Conservation (phyloP, 495 filamentous ascomycete genomes). For the Daldinia concentrica region DNA sequence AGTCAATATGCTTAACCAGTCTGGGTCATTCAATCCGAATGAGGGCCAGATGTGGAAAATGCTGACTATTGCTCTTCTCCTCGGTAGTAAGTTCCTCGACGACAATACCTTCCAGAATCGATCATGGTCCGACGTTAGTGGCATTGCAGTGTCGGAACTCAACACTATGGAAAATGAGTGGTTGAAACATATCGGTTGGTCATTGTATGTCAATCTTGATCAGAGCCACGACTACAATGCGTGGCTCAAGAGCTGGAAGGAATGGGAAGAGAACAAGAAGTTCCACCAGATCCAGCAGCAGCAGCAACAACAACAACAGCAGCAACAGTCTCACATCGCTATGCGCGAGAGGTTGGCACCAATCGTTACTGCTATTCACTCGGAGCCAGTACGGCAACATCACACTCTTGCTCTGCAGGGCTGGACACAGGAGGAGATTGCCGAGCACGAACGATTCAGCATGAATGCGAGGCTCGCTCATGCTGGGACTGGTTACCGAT, state of each 20-base stretch:
- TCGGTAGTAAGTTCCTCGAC: conserved; percentile 98
- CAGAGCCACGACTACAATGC: conserved; percentile 82
- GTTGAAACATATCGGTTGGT: conserved; percentile 85
- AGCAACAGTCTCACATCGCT: conserved; percentile 46
- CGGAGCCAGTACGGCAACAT: conserved; percentile 59
- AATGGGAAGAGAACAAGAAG: conserved; percentile 73
- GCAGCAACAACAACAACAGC: conserved; percentile 22
- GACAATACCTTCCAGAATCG: conserved; percentile 99
- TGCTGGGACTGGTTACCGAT: conserved; percentile 55
- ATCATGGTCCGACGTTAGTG: conserved; percentile 98
- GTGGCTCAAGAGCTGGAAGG: conserved; percentile 86
- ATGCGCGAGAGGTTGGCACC: conserved; percentile 61
- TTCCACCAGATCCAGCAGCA: conserved; percentile 58
- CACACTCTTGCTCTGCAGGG: conserved; percentile 53
- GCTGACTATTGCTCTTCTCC: conserved; percentile 85
- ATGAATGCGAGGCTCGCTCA: conserved; percentile 57
- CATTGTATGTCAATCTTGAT: conserved; percentile 86
- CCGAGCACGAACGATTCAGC: conserved; percentile 59
- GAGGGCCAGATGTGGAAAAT: conserved; percentile 88
- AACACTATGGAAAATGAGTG: conserved; percentile 93
- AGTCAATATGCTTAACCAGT: conserved; percentile 74
- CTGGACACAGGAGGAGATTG: conserved; percentile 62
- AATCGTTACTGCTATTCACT: conserved; percentile 73
- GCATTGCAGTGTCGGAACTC: conserved; percentile 85
- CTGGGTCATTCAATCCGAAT: conserved; percentile 64